phyloP scores from a whole-genome alignment of 305 asterid species.

The Solanum hybrid region DNA sequence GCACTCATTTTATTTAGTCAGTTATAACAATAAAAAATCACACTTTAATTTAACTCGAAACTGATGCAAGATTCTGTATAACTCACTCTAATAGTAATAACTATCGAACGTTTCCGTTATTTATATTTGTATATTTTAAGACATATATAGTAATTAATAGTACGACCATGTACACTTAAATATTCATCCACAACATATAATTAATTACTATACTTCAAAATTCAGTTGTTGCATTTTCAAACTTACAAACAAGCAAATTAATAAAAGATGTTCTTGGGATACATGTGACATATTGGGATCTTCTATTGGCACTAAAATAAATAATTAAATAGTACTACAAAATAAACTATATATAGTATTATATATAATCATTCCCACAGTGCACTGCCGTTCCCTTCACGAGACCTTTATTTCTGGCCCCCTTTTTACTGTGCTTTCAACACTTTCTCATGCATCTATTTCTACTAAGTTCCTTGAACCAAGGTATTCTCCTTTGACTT shows the following conservation, averaged over 20 bases:
- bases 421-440: not conserved
- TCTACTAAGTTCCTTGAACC: not conserved
- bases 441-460: not conserved
- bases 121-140: too few relatives aligned
- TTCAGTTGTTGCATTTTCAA: not conserved
- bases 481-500: not conserved
- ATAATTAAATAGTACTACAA: not conserved
- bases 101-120: too few relatives aligned
- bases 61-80: not conserved
- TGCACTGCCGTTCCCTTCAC: not conserved
- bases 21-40: not conserved
- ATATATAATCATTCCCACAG: not conserved
- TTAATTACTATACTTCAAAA: not conserved
- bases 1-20: not conserved
- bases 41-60: not conserved
- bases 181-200: not conserved
- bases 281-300: not conserved
- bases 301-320: not conserved
- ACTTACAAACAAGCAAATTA: not conserved
- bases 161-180: not conserved
- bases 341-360: not conserved
- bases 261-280: not conserved
- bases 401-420: slow-evolving; percentile 2
- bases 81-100: not conserved
- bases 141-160: not conserved